These are phyloP conservation scores for Pholiota adiposa DNA, from an alignment of 1,284 basidiomycete genomes.

Conservation along the genomic window DNA sequence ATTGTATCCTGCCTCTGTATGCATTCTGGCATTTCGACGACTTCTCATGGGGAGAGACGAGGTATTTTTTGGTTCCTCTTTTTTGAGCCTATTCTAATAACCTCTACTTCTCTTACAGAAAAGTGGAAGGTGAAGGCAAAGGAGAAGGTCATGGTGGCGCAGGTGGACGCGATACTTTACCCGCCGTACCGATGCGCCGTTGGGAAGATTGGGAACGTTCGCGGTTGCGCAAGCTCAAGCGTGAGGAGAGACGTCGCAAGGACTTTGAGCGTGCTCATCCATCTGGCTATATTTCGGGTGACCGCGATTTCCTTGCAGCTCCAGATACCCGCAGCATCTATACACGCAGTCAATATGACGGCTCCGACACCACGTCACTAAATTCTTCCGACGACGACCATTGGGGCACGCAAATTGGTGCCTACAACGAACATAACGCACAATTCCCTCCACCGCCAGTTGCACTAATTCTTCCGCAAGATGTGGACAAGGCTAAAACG, in stretches of 20 bases:
- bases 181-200: slow-evolving; percentile 82
- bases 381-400: slow-evolving; percentile 91
- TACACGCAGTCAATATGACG: slow-evolving; percentile 55
- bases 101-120: slow-evolving; percentile 52
- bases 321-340: slow-evolving; percentile 53
- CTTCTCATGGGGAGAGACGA: slow-evolving; percentile 98
- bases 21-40: slow-evolving; percentile 99
- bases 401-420: slow-evolving; percentile 87
- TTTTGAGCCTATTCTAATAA: slow-evolving; percentile 16
- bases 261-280: slow-evolving; percentile 81
- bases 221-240: slow-evolving; percentile 87
- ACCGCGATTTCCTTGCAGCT: slow-evolving; percentile 61
- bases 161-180: slow-evolving; percentile 61
- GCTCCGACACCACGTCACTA: slow-evolving; percentile 77
- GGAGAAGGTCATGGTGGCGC: slow-evolving; percentile 78
- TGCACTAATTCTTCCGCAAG: slow-evolving; percentile 58
- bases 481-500: slow-evolving; percentile 59
- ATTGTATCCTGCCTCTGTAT: slow-evolving; percentile 92
- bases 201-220: slow-evolving; percentile 99
- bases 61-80: slow-evolving; percentile 50
- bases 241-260: slow-evolving; percentile 85
- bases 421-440: slow-evolving; percentile 84
- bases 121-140: slow-evolving; percentile 90
- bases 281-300: slow-evolving; percentile 66
- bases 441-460: slow-evolving; percentile 84